Conservation (phyloP, 2,329 filamentous ascomycete genomes). For the Xylaria sp. region DNA sequence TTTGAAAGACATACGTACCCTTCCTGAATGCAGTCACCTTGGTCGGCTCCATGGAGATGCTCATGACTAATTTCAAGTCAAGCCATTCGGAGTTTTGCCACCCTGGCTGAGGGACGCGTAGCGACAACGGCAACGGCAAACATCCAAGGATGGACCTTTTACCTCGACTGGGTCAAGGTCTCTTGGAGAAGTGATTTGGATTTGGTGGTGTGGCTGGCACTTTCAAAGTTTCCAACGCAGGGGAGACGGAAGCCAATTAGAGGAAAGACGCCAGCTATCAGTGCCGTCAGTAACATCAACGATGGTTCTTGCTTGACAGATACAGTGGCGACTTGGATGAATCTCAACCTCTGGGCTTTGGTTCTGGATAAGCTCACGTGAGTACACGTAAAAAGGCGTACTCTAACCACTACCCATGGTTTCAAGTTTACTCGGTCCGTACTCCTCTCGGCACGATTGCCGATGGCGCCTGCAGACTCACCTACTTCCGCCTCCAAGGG, state of each 20-base stretch:
- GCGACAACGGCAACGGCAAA: conserved; percentile 3
- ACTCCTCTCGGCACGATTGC: background rate
- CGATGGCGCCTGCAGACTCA: background rate
- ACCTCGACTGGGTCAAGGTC: background rate
- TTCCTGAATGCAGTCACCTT: conserved; percentile 1
- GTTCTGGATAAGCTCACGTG: background rate
- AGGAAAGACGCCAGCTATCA: background rate
- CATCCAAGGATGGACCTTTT: conserved; percentile 9
- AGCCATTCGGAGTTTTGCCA: conserved; percentile 10
- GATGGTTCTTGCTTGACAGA: background rate
- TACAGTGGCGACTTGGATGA: background rate
- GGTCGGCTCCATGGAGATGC: background rate
- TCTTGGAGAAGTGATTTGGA: background rate
- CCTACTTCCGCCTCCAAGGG: background rate
- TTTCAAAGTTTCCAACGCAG: background rate
- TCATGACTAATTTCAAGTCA: background rate
- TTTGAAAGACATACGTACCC: conserved; percentile 13
- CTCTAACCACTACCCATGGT: background rate
- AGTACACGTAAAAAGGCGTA: background rate
- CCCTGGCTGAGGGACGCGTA: conserved; percentile 27
- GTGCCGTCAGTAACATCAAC: background rate
- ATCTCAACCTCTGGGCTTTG: background rate
- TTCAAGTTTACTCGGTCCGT: background rate
- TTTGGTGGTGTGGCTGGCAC: conserved; percentile 7
- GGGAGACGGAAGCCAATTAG: background rate